Conservation (phyloP, 2,329 filamentous ascomycete genomes). For the Leptographium radiaticola region DNA sequence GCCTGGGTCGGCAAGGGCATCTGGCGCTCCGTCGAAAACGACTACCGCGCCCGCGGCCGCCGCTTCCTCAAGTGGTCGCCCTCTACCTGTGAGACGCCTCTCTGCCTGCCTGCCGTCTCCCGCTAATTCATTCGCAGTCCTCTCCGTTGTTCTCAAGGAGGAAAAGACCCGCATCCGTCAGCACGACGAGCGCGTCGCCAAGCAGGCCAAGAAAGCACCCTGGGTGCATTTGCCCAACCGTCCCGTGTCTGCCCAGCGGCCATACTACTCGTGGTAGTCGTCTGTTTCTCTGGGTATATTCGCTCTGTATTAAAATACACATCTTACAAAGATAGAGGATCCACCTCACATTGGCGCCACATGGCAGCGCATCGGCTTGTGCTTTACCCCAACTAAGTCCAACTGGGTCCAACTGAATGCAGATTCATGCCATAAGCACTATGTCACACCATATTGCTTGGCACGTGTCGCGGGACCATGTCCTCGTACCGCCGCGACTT, state of each 20-base stretch:
- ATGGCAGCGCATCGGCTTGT: no score
- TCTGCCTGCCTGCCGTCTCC: neutral
- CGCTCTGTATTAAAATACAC: no score
- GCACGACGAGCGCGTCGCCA: constrained; percentile 63
- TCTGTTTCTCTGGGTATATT: no score
- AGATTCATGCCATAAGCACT: neutral
- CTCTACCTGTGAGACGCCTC: constrained; percentile 41
- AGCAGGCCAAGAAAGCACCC: constrained; percentile 59
- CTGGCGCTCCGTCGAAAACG: constrained; percentile 38
- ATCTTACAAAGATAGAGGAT: no score
- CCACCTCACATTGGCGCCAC: no score
- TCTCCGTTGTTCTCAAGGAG: constrained; percentile 80
- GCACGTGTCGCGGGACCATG: constrained; percentile 38
- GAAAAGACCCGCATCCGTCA: constrained; percentile 79
- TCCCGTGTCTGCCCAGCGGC: constrained; percentile 69
- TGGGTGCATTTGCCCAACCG: constrained; percentile 86
- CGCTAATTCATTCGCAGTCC: constrained; percentile 31
- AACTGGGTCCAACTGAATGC: no score
- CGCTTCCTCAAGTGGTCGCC: constrained; percentile 49
- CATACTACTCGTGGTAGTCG: constrained; percentile 79
- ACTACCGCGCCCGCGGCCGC: constrained; percentile 65
- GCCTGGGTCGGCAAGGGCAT: constrained; percentile 77
- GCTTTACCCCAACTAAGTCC: neutral
- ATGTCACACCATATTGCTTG: constrained; percentile 23
- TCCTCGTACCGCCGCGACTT: constrained; percentile 43